Conservation (phyloP, 1,139 yeast genomes). For the Geotrichum macrosporum region DNA sequence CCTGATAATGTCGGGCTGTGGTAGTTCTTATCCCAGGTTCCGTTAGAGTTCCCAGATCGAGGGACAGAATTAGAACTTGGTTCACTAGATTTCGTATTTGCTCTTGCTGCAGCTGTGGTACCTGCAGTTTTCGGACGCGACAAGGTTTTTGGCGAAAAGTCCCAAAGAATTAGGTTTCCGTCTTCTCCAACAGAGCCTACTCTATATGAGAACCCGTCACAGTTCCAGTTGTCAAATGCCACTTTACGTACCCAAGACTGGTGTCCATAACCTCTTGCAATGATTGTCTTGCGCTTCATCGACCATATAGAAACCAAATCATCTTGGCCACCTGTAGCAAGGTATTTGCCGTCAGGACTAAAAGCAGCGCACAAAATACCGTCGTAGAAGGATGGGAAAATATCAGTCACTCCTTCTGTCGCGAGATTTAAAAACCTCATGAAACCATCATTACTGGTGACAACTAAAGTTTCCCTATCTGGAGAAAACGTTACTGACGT, state of each 20-base stretch:
- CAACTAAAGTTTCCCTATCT: slow-evolving; percentile 40
- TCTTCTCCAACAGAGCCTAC: slow-evolving; percentile 68
- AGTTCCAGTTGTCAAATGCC: slow-evolving; percentile 42
- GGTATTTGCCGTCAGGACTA: slow-evolving; percentile 61
- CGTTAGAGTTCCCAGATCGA: not conserved
- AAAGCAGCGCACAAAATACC: slow-evolving; percentile 56
- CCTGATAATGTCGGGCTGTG: not conserved
- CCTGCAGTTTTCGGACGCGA: slow-evolving; percentile 3
- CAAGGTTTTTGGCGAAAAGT: slow-evolving; percentile 49
- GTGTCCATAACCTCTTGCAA: slow-evolving; percentile 59
- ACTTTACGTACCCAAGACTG: slow-evolving; percentile 58
- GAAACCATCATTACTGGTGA: slow-evolving; percentile 66
- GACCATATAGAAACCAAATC: slow-evolving; percentile 40
- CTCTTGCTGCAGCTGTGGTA: not conserved
- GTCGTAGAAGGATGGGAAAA: slow-evolving; percentile 64
- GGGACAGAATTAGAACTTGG: not conserved
- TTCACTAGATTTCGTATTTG: no score
- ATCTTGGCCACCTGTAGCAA: slow-evolving; percentile 50
- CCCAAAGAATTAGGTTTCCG: slow-evolving; percentile 66
- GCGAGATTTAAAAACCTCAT: slow-evolving; percentile 54
- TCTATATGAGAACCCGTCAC: slow-evolving; percentile 45
- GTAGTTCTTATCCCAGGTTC: not conserved
- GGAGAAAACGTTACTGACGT: slow-evolving; percentile 54
- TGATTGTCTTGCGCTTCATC: slow-evolving; percentile 27
- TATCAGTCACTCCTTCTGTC: slow-evolving; percentile 50